Base-by-base conservation (phyloP, 257 asterid species). In the Jasminum sambac region DNA sequence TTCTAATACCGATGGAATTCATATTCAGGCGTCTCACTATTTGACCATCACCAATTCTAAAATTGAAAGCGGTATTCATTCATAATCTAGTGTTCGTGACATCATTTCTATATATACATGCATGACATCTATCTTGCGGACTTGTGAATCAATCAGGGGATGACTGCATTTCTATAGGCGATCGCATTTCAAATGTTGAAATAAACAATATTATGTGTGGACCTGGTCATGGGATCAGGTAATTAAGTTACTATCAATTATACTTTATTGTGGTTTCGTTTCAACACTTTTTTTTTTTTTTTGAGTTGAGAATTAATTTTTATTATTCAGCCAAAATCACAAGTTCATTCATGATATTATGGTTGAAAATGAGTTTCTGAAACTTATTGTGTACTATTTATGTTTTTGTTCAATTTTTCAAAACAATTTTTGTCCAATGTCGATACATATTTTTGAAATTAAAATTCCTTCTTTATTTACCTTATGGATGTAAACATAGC, bases 151-250 rank as follows among this genome's bases (percentile, higher is more conserved):
- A 34, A 41, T 40, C 40, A 92, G 96, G 98, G 11, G 96, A 92
- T 68, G 96, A 92, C 70, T 92, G 98, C 58, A 80, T 92, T 65
- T 88, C 96, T 0, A 83, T 92, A 37, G 96, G 96, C 43, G 96
- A 92, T 70, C 73, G 34, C 55, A 76, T 72, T 69, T 88, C 87
- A 23, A 23, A 88, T 67, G 58, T 92, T 24, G 55, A 73, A 17
- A 79, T 92, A 43, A 26, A n/a, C 36, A 75, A 86, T 14, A 68
- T 89, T 13, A 50, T 64, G 16, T 89, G 98, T 68, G 94, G 95
- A 72, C 92, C 92, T 63, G 98, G 96, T 64, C 96, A 92, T 79
- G 98, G 98, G 68, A 86, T 89, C 2, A 89, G 98, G 96, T 88
- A 55, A 8, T 8, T 34, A 11, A 42, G 3, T 69, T 36, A 17